Percentiles rank a stretch among this genome's conserved stretches.
phyloP scores from a whole-genome alignment of 164 flowering plant species.

The Magnolia sinica region DNA sequence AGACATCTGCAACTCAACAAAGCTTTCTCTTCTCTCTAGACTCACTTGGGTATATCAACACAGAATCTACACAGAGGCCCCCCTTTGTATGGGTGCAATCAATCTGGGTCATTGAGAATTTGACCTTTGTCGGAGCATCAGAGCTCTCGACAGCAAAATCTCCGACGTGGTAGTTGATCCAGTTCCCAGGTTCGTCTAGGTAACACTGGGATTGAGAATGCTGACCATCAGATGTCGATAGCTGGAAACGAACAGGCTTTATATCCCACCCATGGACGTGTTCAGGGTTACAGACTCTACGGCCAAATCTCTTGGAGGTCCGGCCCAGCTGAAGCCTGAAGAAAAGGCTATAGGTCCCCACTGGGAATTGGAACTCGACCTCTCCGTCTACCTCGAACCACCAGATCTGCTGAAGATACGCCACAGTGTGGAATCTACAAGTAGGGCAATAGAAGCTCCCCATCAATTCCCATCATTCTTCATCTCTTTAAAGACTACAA shows the following conservation, averaged over 20 bases:
- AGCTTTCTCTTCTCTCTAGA: conserved; percentile 24
- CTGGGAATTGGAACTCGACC: conserved; percentile 65
- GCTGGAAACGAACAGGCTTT: conserved; percentile 66
- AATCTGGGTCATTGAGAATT: conserved; percentile 76
- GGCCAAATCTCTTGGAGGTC: conserved; percentile 58
- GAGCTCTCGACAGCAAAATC: conserved; percentile 58
- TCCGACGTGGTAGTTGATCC: conserved; percentile 67
- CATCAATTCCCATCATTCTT: background rate
- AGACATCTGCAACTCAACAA: conserved; percentile 2
- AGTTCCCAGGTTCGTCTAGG: conserved; percentile 62
- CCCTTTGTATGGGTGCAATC: conserved; percentile 96
- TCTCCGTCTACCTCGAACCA: conserved; percentile 84
- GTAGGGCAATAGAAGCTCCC: background rate
- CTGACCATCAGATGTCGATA: conserved; percentile 69
- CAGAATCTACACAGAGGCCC: conserved; percentile 81
- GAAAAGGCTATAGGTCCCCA: conserved; percentile 69
- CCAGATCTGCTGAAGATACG: conserved; percentile 87
- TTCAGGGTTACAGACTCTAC: conserved; percentile 56
- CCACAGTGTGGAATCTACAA: conserved; percentile 61
- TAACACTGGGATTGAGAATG: conserved; percentile 39
- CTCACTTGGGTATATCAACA: conserved; percentile 46
- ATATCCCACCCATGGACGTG: conserved; percentile 83
- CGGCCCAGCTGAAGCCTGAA: conserved; percentile 72
- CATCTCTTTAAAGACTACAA: background rate
- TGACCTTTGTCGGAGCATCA: conserved; percentile 42